Base-by-base conservation (phyloP, 1,284 basidiomycete species). In the Malassezia vespertilionis region DNA sequence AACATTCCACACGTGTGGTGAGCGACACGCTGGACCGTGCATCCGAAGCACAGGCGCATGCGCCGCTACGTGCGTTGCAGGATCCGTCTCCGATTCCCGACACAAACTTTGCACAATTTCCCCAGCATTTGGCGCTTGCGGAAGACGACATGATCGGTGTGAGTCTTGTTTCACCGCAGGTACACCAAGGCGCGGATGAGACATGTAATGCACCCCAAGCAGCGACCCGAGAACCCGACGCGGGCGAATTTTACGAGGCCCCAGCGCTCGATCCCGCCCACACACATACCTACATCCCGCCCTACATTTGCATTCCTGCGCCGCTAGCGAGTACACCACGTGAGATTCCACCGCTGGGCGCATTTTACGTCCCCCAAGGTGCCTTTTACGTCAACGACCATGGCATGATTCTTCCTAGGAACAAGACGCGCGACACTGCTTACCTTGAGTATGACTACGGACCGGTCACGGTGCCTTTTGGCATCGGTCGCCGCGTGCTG, bases 401-500 rank as follows among this genome's bases (percentile, higher is more conserved):
- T 12, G 48, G 48, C 17, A 23, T 45, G 9, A 38, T 51, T 36
- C n/a, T 51, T 5, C 48, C 48, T 2, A n/a, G 32, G 10, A 26
- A 37, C 12, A 33, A 38, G 17, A 33, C 32, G 4, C 27, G 15
- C 3, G 36, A 15, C 14, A 43, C 38, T 11, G 28, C 37, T 2
- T 23, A 32, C 23, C 27, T 44, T 17, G 39, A 30, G 28, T 18
- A 24, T 2, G 40, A 42, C 18, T 39, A 24, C 30, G 48, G 36
- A 2, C 66, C 66, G 2, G 54, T 56, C 0, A 50, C 58, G 11
- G 61, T 64, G 12, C 66, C 66, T 2, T 38, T 44, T 6, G 59
- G 60, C 5, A 63, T 69, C 24, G 65, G 66, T 12, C 52, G 65
- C 17, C 55, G 66, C 38, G 65, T 59, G 21, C 58, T 59, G n/a